Percentiles rank a stretch among this genome's conserved stretches.
These are phyloP conservation scores for Leccinum olivaceopallidum DNA, from an alignment of 768 basidiomycete genomes.

Conservation along the genomic window DNA sequence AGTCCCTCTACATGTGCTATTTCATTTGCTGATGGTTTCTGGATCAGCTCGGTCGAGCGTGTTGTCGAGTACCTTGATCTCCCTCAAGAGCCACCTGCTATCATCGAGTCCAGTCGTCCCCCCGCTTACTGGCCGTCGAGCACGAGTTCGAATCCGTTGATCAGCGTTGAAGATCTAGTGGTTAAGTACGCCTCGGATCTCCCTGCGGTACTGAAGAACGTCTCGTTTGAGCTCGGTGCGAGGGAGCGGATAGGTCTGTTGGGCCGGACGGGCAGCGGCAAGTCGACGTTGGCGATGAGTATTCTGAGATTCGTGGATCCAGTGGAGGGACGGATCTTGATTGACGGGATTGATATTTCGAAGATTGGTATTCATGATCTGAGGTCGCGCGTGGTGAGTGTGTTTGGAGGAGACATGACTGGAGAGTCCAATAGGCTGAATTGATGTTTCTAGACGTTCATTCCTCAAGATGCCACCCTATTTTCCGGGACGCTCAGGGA, in stretches of 20 bases:
- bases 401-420: constrained; percentile 5
- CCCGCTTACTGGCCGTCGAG: constrained; percentile 95
- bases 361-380: constrained; percentile 84
- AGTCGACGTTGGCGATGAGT: constrained; percentile 85
- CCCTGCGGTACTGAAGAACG: constrained; percentile 72
- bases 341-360: constrained; percentile 89
- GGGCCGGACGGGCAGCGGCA: constrained; percentile 82
- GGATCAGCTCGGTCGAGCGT: constrained; percentile 78
- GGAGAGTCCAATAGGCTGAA: background rate
- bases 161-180: constrained; percentile 72
- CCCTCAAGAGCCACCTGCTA: constrained; percentile 80
- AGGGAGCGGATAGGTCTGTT: constrained; percentile 78
- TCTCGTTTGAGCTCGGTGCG: constrained; percentile 72
- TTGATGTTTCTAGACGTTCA: constrained; percentile 61
- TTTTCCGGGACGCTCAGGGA: constrained; percentile 81
- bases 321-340: constrained; percentile 66
- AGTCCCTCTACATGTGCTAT: constrained; percentile 25
- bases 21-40: constrained; percentile 3
- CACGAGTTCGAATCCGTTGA: constrained; percentile 53
- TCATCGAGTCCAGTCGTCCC: constrained; percentile 71
- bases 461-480: constrained; percentile 73
- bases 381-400: constrained; percentile 68
- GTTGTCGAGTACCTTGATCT: constrained; percentile 89
- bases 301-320: constrained; percentile 86
- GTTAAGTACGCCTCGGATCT: constrained; percentile 86